A percentile compares a stretch with the other conserved stretches of the same genome.
phyloP scores from a whole-genome alignment of 2,329 filamentous ascomycete genomes.

The Cladosporium cucumerinum region DNA sequence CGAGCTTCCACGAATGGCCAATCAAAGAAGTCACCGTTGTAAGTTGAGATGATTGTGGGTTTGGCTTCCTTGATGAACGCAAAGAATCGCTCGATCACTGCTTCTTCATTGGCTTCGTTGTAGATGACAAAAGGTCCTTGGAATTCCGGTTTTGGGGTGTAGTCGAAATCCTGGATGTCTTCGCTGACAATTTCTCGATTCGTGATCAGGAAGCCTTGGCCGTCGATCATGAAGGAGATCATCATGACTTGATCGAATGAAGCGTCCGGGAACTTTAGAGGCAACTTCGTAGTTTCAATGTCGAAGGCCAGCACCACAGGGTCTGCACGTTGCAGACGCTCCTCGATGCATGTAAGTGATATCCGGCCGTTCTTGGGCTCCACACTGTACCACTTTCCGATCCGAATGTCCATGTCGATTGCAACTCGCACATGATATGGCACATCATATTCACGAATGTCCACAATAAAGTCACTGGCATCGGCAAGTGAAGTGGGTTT shows the following conservation, averaged over 20 bases:
- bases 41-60: slow-evolving; percentile 97
- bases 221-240: slow-evolving; percentile 99
- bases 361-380: slow-evolving; percentile 89
- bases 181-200: slow-evolving; percentile 97
- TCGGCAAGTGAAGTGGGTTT: slow-evolving; percentile 72
- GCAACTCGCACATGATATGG: slow-evolving; percentile 98
- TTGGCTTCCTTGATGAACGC: slow-evolving; percentile 90
- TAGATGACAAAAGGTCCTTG: slow-evolving; percentile 95
- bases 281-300: slow-evolving; percentile 95
- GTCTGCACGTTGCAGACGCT: slow-evolving; percentile 84
- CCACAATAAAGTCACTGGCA: slow-evolving; percentile 94
- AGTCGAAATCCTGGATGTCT: slow-evolving; percentile 96
- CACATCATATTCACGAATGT: slow-evolving; percentile 98
- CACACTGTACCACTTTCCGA: slow-evolving; percentile 95
- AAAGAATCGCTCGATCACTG: slow-evolving; percentile 86
- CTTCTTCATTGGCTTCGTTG: slow-evolving; percentile 93
- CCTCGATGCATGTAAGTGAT: slow-evolving; percentile 78
- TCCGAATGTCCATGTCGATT: slow-evolving; percentile 91
- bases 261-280: slow-evolving; percentile 93
- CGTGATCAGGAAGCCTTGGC: slow-evolving; percentile 94
- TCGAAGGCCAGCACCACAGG: slow-evolving; percentile 99
- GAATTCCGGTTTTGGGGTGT: slow-evolving; percentile 96
- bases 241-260: slow-evolving; percentile 98
- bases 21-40: slow-evolving; percentile 99
- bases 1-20: slow-evolving; percentile 97